phyloP scores from a whole-genome alignment of 305 asterid genomes.

The Solanum hybrid region DNA sequence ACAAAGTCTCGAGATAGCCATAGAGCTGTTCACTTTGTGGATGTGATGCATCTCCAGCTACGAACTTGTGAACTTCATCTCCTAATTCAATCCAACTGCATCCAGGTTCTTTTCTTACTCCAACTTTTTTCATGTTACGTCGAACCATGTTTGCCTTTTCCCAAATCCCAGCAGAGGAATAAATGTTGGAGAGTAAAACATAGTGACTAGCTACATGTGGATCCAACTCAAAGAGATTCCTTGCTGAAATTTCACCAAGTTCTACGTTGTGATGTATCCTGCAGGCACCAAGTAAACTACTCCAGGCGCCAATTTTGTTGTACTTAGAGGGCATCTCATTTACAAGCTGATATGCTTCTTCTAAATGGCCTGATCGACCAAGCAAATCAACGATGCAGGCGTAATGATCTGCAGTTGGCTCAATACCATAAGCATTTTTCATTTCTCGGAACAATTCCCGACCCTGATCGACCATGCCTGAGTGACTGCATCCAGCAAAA shows the following conservation, averaged over 20 bases:
- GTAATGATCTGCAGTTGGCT: constrained; percentile 61
- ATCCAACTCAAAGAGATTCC: constrained; percentile 47
- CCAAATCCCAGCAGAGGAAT: constrained; percentile 68
- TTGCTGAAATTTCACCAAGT: constrained; percentile 64
- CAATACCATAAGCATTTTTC: constrained; percentile 36
- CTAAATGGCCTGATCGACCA: constrained; percentile 70
- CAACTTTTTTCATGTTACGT: constrained; percentile 45
- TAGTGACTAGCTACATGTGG: constrained; percentile 73
- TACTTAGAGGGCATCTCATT: constrained; percentile 38
- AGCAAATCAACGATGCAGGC: constrained; percentile 74
- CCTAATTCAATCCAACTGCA: constrained; percentile 77
- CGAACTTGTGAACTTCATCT: constrained; percentile 58
- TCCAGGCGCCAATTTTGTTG: constrained; percentile 60
- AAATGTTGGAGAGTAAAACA: constrained; percentile 63
- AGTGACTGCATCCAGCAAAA: constrained; percentile 75
- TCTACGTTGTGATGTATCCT: constrained; percentile 52
- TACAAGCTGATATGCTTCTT: constrained; percentile 48
- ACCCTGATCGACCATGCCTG: constrained; percentile 71
- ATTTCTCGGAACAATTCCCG: constrained; percentile 43
- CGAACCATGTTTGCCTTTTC: constrained; percentile 48
- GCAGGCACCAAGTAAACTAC: constrained; percentile 75
- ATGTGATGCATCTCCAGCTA: constrained; percentile 67
- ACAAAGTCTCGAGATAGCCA: constrained; percentile 30
- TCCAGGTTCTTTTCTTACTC: constrained; percentile 74
- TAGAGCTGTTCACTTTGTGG: constrained; percentile 49